Percentiles rank a stretch among this genome's conserved stretches.
Conservation (phyloP, 176 grass and related monocot genomes). For the Phragmites australis region DNA sequence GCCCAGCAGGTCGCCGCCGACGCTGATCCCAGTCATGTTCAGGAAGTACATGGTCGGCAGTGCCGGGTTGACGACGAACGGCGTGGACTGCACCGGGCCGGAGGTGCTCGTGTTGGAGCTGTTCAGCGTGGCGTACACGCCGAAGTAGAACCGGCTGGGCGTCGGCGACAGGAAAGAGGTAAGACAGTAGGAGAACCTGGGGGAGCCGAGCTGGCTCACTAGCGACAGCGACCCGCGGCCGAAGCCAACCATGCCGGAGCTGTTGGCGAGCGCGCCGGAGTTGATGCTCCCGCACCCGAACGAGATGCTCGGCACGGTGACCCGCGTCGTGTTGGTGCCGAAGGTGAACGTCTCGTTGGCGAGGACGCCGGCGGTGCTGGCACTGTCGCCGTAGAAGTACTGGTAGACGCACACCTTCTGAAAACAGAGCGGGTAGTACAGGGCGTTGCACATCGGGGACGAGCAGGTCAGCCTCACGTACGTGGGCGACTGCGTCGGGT, state of each 20-base stretch:
- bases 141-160: conserved; percentile 74
- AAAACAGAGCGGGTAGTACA: conserved; percentile 57
- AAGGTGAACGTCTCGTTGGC: conserved; percentile 83
- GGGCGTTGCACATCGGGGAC: conserved; percentile 42
- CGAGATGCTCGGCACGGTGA: conserved; percentile 39
- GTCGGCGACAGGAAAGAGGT: conserved; percentile 48
- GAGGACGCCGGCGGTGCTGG: conserved; percentile 61
- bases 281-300: conserved; percentile 77
- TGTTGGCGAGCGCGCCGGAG: conserved; percentile 58
- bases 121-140: conserved; percentile 52
- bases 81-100: conserved; percentile 43
- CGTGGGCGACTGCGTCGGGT: conserved; percentile 42
- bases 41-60: conserved; percentile 61
- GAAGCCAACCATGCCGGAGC: conserved; percentile 87
- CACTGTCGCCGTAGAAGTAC: conserved; percentile 65
- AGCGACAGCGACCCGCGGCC: conserved; percentile 65
- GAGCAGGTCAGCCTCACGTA: conserved; percentile 46
- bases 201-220: conserved; percentile 48
- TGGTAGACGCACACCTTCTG: conserved; percentile 62
- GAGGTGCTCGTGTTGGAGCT: conserved; percentile 28
- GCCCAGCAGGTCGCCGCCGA: conserved; percentile 37
- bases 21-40: conserved; percentile 48
- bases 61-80: conserved; percentile 51
- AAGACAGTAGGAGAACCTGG: conserved; percentile 82
- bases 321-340: conserved; percentile 44